These are phyloP conservation scores for Tetradesmus obliquus DNA, from an alignment of 139 green algal species.

Conservation along the genomic window DNA sequence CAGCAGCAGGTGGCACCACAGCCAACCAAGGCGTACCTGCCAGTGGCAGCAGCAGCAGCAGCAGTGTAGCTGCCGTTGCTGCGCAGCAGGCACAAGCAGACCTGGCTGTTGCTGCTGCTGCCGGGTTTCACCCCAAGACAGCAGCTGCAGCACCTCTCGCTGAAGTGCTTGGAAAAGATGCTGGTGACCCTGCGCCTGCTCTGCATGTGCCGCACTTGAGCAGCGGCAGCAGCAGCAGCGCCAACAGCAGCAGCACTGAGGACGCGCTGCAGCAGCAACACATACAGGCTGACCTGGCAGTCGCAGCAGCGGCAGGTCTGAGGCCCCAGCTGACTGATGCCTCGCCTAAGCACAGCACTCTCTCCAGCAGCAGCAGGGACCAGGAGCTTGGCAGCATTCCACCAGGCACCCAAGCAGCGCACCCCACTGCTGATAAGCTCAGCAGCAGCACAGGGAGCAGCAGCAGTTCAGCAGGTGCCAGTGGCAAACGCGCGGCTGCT, in stretches of 20 bases:
- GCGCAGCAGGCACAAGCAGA: slow-evolving; percentile 1
- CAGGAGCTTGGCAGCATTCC: background rate
- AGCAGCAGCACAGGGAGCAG: background rate
- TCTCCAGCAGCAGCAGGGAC: slow-evolving; percentile 1
- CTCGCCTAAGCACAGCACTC: background rate
- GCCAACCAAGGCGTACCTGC: background rate
- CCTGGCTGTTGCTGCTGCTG: slow-evolving; percentile 7
- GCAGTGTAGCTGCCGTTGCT: background rate
- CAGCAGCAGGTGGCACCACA: background rate
- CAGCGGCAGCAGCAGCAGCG: background rate
- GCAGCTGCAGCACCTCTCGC: too few species aligned
- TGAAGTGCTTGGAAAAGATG: background rate
- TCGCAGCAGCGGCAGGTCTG: slow-evolving; percentile 11
- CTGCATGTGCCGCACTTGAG: background rate
- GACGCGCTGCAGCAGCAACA: background rate
- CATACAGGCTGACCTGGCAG: background rate
- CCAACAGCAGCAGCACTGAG: background rate
- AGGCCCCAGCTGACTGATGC: background rate
- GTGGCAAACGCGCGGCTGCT: background rate
- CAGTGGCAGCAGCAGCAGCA: background rate
- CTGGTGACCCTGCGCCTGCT: background rate
- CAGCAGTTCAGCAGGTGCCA: background rate
- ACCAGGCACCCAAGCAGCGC: background rate
- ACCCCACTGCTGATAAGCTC: background rate
- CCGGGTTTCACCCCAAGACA: background rate